phyloP scores from a whole-genome alignment of 73 alveolate species.

The Strombidium stylifer region DNA sequence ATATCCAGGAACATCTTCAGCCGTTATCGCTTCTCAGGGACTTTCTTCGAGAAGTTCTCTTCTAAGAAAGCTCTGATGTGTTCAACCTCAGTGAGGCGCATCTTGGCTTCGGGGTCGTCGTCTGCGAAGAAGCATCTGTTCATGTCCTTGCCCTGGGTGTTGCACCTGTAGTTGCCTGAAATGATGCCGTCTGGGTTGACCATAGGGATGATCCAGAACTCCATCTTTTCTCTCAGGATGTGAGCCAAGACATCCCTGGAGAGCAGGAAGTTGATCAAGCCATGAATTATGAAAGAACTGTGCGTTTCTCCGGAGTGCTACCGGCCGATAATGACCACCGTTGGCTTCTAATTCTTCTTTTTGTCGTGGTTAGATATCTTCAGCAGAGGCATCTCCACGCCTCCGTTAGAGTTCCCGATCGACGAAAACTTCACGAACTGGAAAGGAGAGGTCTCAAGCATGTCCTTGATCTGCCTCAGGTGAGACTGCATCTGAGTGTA shows the following conservation, averaged over 20 bases:
- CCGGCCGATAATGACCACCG: slow-evolving; percentile 5
- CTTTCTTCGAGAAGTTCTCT: background rate
- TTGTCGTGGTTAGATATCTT: slow-evolving; percentile 4
- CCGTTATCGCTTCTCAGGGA: background rate
- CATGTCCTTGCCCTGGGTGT: slow-evolving; percentile 18
- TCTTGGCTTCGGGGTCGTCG: background rate
- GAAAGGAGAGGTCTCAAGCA: background rate
- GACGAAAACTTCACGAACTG: background rate
- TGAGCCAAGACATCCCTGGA: background rate
- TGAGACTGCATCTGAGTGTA: slow-evolving; percentile 38
- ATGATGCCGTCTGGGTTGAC: slow-evolving; percentile 27
- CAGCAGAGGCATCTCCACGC: background rate
- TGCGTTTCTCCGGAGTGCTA: slow-evolving; percentile 29
- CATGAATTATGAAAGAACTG: slow-evolving; percentile 15
- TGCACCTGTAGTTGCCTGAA: slow-evolving; percentile 16
- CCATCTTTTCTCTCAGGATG: background rate
- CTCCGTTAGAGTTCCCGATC: slow-evolving; percentile 5
- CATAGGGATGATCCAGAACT: slow-evolving; percentile 24
- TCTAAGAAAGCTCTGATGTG: background rate
- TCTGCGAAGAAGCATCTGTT: slow-evolving; percentile 5
- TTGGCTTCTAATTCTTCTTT: slow-evolving; percentile 5
- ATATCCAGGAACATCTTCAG: slow-evolving; percentile 13
- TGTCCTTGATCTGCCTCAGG: background rate
- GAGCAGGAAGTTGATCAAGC: slow-evolving; percentile 3
- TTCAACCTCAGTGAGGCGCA: background rate